A percentile compares a stretch with the other conserved stretches of the same genome.
Evolutionary conservation across 2,329 filamentous ascomycete genomes (phyloP).

Genomic region (Alternaria novae-zelandiae): DNA sequence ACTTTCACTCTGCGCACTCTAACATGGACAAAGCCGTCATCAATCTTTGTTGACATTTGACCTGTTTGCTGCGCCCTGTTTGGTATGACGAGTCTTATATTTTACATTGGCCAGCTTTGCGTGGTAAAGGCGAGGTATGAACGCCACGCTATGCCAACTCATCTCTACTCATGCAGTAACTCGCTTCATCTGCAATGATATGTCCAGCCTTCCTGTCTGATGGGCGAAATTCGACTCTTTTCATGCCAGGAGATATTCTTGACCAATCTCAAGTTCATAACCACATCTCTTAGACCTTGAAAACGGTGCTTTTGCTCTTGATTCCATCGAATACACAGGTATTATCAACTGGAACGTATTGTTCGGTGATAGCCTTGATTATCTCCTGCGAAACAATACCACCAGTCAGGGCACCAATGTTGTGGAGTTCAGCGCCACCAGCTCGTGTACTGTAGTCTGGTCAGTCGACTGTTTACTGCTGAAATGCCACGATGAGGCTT

Average conservation of each 20-base stretch:
- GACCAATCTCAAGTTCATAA: not conserved
- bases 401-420: constrained; percentile 84
- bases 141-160: not conserved
- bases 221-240: not conserved
- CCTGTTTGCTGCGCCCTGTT: no score
- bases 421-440: constrained; percentile 86
- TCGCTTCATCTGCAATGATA: not conserved
- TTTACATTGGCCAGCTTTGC: no score
- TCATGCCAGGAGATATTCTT: not conserved
- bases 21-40: not conserved
- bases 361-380: constrained; percentile 82
- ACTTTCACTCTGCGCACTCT: not conserved
- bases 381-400: constrained; percentile 97
- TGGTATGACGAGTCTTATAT: no score
- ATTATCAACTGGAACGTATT: constrained; percentile 70
- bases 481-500: not conserved
- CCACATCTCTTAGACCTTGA: constrained; percentile 46
- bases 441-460: constrained; percentile 66
- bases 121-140: no score
- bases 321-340: constrained; percentile 69
- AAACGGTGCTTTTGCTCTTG: constrained; percentile 61
- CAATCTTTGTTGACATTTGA: no score
- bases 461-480: constrained; percentile 7
- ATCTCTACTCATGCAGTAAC: not conserved
- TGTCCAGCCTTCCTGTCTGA: not conserved